Percentiles rank a stretch among this genome's conserved stretches.
These are phyloP conservation scores for Garcia nutans DNA, from an alignment of 345 rosid species.

Conservation along the genomic window DNA sequence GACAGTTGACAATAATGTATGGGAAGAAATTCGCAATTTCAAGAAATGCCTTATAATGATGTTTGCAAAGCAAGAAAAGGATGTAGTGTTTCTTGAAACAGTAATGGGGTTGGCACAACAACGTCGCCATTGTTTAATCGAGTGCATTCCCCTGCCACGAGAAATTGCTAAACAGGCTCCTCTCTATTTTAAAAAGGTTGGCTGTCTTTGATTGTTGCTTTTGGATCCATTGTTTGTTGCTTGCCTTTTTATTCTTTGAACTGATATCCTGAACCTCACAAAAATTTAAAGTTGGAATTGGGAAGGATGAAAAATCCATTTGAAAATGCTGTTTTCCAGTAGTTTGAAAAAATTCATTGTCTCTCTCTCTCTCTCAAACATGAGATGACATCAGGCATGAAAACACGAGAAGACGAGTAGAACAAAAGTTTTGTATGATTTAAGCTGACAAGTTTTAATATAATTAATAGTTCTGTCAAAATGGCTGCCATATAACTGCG, in stretches of 20 bases:
- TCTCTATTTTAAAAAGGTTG: slow-evolving; percentile 77
- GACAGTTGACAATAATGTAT: slow-evolving; percentile 64
- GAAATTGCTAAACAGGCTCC: slow-evolving; percentile 79
- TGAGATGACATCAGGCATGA: too few relatives aligned
- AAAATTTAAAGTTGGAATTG: too few relatives aligned
- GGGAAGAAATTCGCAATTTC: slow-evolving; percentile 92
- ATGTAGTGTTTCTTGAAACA: slow-evolving; percentile 77
- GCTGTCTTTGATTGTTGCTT: slow-evolving; percentile 12
- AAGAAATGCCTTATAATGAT: slow-evolving; percentile 90
- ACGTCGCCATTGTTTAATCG: slow-evolving; percentile 78
- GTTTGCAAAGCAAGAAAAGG: slow-evolving; percentile 85
- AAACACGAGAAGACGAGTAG: too few relatives aligned
- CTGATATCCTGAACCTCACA: too few relatives aligned
- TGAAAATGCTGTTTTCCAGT: too few relatives aligned
- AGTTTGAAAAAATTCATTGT: too few relatives aligned
- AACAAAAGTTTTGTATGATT: background rate
- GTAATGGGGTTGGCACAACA: slow-evolving; percentile 82
- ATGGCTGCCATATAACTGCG: background rate
- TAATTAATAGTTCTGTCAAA: background rate
- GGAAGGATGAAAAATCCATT: too few relatives aligned
- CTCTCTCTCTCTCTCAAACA: too few relatives aligned
- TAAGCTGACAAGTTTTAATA: background rate
- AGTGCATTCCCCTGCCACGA: slow-evolving; percentile 76
- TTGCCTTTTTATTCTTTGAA: background rate
- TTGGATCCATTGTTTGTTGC: background rate